Evolutionary conservation across 768 basidiomycete species (phyloP), one percentile per base, ranked within the genome.

Genomic region (Boletellus ananas): DNA sequence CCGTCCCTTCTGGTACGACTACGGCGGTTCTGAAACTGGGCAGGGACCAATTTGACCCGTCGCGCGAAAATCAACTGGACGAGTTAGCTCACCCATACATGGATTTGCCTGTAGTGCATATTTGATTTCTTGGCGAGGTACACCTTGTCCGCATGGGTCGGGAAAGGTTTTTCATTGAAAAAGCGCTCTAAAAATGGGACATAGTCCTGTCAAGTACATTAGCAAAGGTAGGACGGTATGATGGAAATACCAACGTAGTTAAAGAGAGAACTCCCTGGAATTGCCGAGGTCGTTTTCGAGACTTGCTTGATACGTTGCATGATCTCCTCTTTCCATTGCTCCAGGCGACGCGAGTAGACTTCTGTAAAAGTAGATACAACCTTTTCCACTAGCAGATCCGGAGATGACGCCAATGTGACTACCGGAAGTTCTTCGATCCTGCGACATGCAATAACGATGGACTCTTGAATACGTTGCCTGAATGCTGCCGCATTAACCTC

Each of bases 1-100:
- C 34, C 44, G 12, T 48, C 46, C 61, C 72, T 1, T 35, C 57
- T 59, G 0, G 44, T 47, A 3, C 55, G 51, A 27, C 4, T 57
- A 0, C 80, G 73, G 34, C 74, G 75, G 33, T 81, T 81, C 63
- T 81, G 80, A 45, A 81, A 81, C 80, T 12, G 13, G 31, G 4
- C 29, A 23, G 17, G 21, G n/a, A 14, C 6, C 23, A 23, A 6
- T 23, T 38, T 11, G 2, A 23, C 18, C 17, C 6, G 2, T n/a
- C n/a, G n/a, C n/a, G n/a, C n/a, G n/a, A 35, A 12, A 7, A 34
- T 4, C 25, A 12, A 34, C 17, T 3, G 35, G 16, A 23, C 20
- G 9, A 18, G 35, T 3, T 8, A 7, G n/a, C 70, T 1, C 52
- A 80, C 79, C 80, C 80, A 82, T 44, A 80, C 75, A 57, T 78